phyloP scores from a whole-genome alignment of 1,284 basidiomycete genomes.

The Ustilago cynodontis region DNA sequence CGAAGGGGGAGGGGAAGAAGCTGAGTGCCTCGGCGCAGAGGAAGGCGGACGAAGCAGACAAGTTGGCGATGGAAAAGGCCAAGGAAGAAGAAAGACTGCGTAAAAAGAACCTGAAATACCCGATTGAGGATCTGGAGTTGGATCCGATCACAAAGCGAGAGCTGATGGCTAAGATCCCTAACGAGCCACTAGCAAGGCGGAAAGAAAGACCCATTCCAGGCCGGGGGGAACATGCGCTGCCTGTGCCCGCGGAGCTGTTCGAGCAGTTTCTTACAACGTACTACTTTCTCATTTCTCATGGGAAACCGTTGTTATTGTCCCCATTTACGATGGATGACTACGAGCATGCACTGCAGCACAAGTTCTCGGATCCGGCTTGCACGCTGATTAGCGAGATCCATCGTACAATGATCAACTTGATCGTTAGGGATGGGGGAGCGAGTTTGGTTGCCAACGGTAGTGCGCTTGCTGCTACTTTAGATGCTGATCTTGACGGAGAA shows the following conservation, averaged over 20 bases:
- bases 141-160: slow-evolving; percentile 67
- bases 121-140: slow-evolving; percentile 73
- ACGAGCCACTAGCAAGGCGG: slow-evolving; percentile 51
- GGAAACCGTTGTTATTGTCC: slow-evolving; percentile 88
- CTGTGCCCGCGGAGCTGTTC: slow-evolving; percentile 79
- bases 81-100: slow-evolving; percentile 74
- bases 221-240: slow-evolving; percentile 82
- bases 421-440: slow-evolving; percentile 78
- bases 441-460: slow-evolving; percentile 18
- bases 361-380: slow-evolving; percentile 78
- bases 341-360: slow-evolving; percentile 86
- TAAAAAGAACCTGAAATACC: slow-evolving; percentile 84
- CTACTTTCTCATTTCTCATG: slow-evolving; percentile 92
- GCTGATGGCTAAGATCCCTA: slow-evolving; percentile 55
- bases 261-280: slow-evolving; percentile 88
- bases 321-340: slow-evolving; percentile 93
- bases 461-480: slow-evolving; percentile 27
- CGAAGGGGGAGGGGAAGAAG: slow-evolving; percentile 36
- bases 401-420: slow-evolving; percentile 85
- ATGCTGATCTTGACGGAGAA: slow-evolving; percentile 50
- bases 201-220: slow-evolving; percentile 76
- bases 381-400: slow-evolving; percentile 87
- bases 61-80: slow-evolving; percentile 43
- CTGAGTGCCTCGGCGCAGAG: slow-evolving; percentile 37
- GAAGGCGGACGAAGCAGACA: slow-evolving; percentile 46